Conservation (phyloP, 1,284 basidiomycete species). For the Malassezia obtusa region DNA sequence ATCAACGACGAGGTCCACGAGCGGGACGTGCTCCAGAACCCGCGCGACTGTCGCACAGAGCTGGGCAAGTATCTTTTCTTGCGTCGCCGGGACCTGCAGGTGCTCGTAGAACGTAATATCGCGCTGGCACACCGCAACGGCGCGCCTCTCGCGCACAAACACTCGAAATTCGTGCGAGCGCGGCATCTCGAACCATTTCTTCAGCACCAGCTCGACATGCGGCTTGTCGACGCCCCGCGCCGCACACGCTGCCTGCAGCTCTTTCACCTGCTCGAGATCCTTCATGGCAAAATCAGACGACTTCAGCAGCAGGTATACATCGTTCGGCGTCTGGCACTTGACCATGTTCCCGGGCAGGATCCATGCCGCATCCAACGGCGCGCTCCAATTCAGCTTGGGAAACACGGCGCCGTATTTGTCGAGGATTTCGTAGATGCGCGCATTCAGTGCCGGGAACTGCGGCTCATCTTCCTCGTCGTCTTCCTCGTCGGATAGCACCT, state of each 20-base stretch:
- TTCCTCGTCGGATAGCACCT: constrained; percentile 46
- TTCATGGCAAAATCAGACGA: constrained; percentile 81
- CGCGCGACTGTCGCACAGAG: background rate
- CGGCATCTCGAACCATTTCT: constrained; percentile 82
- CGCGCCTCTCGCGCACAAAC: constrained; percentile 20
- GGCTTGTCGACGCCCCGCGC: background rate
- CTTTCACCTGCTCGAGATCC: constrained; percentile 57
- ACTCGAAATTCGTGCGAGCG: constrained; percentile 52
- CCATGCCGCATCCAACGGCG: constrained; percentile 67
- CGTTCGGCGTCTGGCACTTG: constrained; percentile 73
- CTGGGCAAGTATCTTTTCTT: constrained; percentile 52
- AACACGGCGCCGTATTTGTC: constrained; percentile 67
- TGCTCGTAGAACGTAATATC: constrained; percentile 72
- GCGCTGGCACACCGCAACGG: constrained; percentile 71
- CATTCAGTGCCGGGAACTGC: constrained; percentile 56
- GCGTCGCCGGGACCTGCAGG: constrained; percentile 53
- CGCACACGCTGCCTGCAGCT: constrained; percentile 16
- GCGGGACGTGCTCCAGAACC: background rate
- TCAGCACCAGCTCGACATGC: constrained; percentile 62
- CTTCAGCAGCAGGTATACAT: constrained; percentile 86
- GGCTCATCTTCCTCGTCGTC: constrained; percentile 51
- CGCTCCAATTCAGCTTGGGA: constrained; percentile 58
- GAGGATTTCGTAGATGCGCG: constrained; percentile 62
- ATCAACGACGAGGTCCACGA: constrained; percentile 60
- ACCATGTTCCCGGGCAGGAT: constrained; percentile 76